phyloP scores from a whole-genome alignment of 2,329 filamentous ascomycete genomes.

The Aspergillus latus region DNA sequence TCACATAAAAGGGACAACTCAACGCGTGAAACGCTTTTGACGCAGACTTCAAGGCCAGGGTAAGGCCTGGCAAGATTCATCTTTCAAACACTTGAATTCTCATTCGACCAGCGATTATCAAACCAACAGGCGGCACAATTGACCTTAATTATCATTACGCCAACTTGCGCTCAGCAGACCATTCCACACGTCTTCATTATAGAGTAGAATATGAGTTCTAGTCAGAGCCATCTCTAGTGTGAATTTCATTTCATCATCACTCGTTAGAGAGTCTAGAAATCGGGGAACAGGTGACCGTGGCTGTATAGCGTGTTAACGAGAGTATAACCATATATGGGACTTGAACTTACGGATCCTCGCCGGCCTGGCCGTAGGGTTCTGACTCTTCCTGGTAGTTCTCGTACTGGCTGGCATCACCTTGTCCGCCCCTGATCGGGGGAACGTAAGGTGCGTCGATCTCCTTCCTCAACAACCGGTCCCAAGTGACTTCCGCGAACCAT shows the following conservation, averaged over 20 bases:
- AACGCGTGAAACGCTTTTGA: neutral
- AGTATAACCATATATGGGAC: neutral
- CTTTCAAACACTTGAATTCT: constrained; percentile 13
- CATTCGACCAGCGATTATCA: constrained; percentile 25
- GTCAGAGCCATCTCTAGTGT: constrained; percentile 10
- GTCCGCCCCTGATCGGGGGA: constrained; percentile 88
- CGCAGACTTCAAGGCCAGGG: neutral
- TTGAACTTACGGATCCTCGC: constrained; percentile 77
- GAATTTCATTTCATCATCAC: constrained; percentile 35
- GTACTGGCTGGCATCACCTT: constrained; percentile 94
- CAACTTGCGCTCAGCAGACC: neutral
- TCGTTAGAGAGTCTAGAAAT: constrained; percentile 59
- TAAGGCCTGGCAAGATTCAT: neutral
- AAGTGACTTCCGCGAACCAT: constrained; percentile 97
- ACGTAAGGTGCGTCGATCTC: constrained; percentile 99
- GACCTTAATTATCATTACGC: neutral
- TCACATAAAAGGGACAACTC: neutral
- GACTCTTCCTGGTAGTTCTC: constrained; percentile 97
- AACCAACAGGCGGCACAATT: constrained; percentile 10
- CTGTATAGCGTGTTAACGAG: constrained; percentile 43
- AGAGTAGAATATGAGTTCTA: constrained; percentile 5
- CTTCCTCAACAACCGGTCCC: constrained; percentile 90
- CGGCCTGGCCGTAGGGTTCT: constrained; percentile 79
- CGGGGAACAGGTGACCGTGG: constrained; percentile 71
- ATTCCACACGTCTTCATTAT: constrained; percentile 7